These are phyloP conservation scores for Balamuthia mandrillaris DNA, from an alignment of 208 protist genomes.

Conservation along the genomic window DNA sequence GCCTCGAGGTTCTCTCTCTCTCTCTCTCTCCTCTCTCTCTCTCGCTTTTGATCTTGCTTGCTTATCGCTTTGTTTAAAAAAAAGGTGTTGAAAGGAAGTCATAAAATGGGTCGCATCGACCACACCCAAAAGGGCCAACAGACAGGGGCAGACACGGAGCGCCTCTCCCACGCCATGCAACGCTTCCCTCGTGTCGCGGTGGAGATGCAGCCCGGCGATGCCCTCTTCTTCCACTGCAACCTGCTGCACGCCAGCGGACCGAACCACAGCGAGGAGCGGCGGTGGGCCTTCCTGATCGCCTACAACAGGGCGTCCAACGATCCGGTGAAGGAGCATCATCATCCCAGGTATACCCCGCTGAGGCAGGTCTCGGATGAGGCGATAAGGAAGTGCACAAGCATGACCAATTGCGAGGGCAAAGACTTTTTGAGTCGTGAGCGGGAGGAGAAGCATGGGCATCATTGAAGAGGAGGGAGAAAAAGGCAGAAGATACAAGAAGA, in stretches of 20 bases:
- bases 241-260: slow-evolving; percentile 8
- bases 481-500: too few relatives aligned
- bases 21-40: neutral
- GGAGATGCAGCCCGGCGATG: slow-evolving; percentile 12
- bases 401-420: too few relatives aligned
- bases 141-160: slow-evolving; percentile 3
- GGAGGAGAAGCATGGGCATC: too few relatives aligned
- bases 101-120: slow-evolving; percentile 20
- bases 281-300: slow-evolving; percentile 18
- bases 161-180: neutral
- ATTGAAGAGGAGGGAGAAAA: too few relatives aligned
- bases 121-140: neutral
- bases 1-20: neutral
- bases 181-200: neutral
- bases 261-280: neutral
- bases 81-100: slow-evolving; percentile 7
- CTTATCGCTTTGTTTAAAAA: neutral
- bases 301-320: slow-evolving; percentile 27
- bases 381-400: slow-evolving; percentile 2
- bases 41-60: neutral
- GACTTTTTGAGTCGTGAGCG: too few relatives aligned
- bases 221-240: slow-evolving; percentile 38
- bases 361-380: neutral
- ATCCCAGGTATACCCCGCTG: slow-evolving; percentile 26
- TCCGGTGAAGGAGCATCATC: slow-evolving; percentile 8